Conservation (phyloP, 768 basidiomycete species). For the Arthromyces matolae region DNA sequence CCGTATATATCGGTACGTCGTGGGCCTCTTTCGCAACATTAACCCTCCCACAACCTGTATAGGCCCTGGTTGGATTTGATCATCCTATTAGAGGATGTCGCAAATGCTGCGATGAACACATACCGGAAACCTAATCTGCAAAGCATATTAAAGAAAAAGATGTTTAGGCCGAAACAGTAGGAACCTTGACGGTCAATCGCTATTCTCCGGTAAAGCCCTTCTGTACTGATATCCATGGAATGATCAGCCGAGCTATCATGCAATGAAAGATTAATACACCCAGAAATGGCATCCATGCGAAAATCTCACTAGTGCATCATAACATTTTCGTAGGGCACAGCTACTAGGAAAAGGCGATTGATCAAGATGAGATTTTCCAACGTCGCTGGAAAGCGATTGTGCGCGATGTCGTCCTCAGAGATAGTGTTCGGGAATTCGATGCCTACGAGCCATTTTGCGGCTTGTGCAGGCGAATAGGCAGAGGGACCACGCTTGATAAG, state of each 20-base stretch:
- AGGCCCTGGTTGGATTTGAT: constrained; percentile 1
- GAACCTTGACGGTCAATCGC: constrained; percentile 11
- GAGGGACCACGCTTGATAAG: constrained; percentile 2
- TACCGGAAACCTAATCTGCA: constrained; percentile 15
- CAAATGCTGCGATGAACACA: background rate
- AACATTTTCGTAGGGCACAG: constrained; percentile 14
- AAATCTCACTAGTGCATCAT: constrained; percentile 13
- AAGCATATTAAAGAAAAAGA: constrained; percentile 10
- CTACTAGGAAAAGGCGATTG: constrained; percentile 11
- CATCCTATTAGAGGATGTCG: background rate
- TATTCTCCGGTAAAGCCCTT: constrained; percentile 9
- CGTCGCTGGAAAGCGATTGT: constrained; percentile 12
- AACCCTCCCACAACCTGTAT: constrained; percentile 8
- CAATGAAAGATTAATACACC: background rate
- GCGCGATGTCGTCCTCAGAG: constrained; percentile 9
- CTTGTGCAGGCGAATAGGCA: constrained; percentile 3
- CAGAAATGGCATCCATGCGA: background rate
- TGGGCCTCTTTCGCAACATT: constrained; percentile 6
- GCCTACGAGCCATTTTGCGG: constrained; percentile 5
- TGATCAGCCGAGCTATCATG: constrained; percentile 8
- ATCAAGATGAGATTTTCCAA: constrained; percentile 11
- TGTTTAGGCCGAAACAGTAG: constrained; percentile 11
- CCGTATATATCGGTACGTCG: constrained; percentile 5
- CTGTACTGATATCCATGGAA: constrained; percentile 8
- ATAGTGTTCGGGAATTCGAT: constrained; percentile 8